Conservation (phyloP, 495 filamentous ascomycete species). For the Penicillium pulvis region DNA sequence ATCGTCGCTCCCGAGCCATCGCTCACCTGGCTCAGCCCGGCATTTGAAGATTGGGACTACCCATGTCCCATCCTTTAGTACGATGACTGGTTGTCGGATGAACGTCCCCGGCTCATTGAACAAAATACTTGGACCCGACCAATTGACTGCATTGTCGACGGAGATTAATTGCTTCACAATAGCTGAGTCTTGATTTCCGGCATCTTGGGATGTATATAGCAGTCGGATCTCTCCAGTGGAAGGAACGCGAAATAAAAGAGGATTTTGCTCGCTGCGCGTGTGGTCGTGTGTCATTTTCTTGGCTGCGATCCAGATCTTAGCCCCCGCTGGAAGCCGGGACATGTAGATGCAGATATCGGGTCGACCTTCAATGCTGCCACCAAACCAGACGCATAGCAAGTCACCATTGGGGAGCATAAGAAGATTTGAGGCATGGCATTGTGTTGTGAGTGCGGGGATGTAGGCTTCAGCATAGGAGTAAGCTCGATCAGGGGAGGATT, state of each 20-base stretch:
- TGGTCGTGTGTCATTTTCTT: constrained; percentile 27
- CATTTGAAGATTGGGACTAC: constrained; percentile 30
- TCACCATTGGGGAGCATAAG: constrained; percentile 28
- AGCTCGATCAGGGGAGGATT: neutral
- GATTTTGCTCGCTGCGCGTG: constrained; percentile 31
- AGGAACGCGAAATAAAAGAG: constrained; percentile 23
- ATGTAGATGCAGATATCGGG: constrained; percentile 32
- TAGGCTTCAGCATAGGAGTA: constrained; percentile 21
- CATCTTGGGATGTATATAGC: constrained; percentile 28
- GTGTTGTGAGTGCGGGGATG: constrained; percentile 26
- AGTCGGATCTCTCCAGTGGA: constrained; percentile 24
- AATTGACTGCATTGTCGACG: constrained; percentile 14
- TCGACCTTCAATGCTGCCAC: constrained; percentile 31
- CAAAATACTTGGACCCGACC: constrained; percentile 22
- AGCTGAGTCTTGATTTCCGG: constrained; percentile 29
- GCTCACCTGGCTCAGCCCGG: constrained; percentile 22
- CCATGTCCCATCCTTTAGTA: constrained; percentile 19
- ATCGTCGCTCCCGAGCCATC: constrained; percentile 30
- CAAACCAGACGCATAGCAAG: constrained; percentile 29
- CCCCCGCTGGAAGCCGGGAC: constrained; percentile 16
- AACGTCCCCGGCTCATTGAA: constrained; percentile 26
- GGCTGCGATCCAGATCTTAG: constrained; percentile 15
- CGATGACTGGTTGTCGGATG: constrained; percentile 25
- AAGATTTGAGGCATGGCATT: constrained; percentile 31
- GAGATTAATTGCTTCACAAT: constrained; percentile 25